Conservation (phyloP, 805 yeast genomes). For the Monosporozyma aerobia region DNA sequence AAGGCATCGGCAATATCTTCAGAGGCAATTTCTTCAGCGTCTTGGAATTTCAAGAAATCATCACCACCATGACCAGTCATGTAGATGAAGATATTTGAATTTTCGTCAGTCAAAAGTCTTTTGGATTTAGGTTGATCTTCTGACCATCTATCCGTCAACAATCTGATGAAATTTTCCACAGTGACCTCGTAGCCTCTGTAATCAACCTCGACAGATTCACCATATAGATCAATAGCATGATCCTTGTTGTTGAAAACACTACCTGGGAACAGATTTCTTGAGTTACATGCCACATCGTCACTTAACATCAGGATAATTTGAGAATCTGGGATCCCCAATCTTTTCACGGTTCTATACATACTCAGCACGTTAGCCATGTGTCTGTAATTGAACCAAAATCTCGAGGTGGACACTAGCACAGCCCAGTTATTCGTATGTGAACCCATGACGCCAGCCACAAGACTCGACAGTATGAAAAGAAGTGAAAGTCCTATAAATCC, state of each 20-base stretch:
- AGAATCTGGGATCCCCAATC: conserved; percentile 95
- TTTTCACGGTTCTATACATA: conserved; percentile 89
- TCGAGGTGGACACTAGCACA: conserved; percentile 86
- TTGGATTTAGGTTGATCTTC: conserved; percentile 89
- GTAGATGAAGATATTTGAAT: conserved; percentile 86
- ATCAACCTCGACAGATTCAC: conserved; percentile 92
- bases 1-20: conserved; percentile 96
- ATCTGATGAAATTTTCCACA: conserved; percentile 88
- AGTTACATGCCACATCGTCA: conserved; percentile 95
- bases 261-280: conserved; percentile 92
- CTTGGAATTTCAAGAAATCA: conserved; percentile 94
- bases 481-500: background rate
- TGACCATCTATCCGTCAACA: conserved; percentile 93
- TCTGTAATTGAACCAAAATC: conserved; percentile 97
- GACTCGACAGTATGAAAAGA: background rate
- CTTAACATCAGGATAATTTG: conserved; percentile 93
- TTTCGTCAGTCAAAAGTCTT: conserved; percentile 83
- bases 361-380: conserved; percentile 95
- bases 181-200: conserved; percentile 97
- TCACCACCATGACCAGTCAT: conserved; percentile 99
- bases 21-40: conserved; percentile 93
- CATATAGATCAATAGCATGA: conserved; percentile 85
- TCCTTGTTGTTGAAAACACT: conserved; percentile 91
- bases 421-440: conserved; percentile 65
- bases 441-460: conserved; percentile 1